Percentiles rank a stretch among this genome's conserved stretches.
Evolutionary conservation across 139 green algal genomes (phyloP).

Genomic region (Chlamydomonas asymmetrica): DNA sequence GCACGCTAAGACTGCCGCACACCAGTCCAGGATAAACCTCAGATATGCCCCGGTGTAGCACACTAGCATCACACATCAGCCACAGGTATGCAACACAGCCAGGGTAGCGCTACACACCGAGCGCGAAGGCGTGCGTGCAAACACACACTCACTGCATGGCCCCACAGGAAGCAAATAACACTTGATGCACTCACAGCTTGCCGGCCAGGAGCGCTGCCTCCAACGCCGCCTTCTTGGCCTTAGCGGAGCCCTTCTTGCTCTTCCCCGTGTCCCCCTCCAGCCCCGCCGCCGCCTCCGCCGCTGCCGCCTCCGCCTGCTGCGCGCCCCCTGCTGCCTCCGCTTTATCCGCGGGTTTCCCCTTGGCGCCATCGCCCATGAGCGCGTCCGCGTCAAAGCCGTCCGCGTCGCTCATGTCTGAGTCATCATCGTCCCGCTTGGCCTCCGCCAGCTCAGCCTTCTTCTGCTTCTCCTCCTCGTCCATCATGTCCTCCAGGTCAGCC

Average conservation of each 20-base stretch:
- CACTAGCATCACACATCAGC: too few species aligned
- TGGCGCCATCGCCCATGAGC: conserved; percentile 15
- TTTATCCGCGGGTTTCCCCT: conserved; percentile 10
- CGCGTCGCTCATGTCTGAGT: conserved; percentile 23
- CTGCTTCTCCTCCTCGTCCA: conserved; percentile 6
- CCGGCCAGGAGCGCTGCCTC: background rate
- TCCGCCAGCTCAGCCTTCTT: conserved; percentile 12
- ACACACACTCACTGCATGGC: too few species aligned
- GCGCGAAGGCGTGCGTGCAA: too few species aligned
- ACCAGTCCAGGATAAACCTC: too few species aligned
- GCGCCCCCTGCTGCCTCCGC: conserved; percentile 16
- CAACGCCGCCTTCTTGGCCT: background rate
- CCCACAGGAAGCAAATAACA: too few species aligned
- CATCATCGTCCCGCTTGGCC: conserved; percentile 6
- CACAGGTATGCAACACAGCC: too few species aligned
- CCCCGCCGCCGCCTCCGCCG: background rate
- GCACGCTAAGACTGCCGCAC: too few species aligned
- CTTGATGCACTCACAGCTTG: conserved; percentile 4
- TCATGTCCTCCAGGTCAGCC: conserved; percentile 1
- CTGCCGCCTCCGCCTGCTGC: conserved; percentile 1
- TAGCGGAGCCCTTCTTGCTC: conserved; percentile 4
- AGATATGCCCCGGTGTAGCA: background rate
- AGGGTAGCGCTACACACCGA: too few species aligned
- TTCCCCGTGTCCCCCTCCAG: conserved; percentile 1
- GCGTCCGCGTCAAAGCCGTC: conserved; percentile 24